Conservation (phyloP, 23 red algal species). For the Gracilaria vermiculophylla region DNA sequence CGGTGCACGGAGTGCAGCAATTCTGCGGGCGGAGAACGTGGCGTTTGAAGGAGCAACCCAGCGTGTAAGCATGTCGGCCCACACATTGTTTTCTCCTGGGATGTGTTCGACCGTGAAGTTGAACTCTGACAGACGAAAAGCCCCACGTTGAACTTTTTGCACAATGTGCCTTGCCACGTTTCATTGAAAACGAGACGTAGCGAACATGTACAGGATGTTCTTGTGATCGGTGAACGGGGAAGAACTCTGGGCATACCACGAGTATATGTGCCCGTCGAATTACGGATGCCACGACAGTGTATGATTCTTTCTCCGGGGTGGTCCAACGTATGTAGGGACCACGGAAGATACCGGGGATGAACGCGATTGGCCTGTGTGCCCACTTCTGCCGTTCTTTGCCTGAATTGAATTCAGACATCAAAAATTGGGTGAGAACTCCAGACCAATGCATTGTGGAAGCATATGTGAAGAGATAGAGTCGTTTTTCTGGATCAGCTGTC, state of each 20-base stretch:
- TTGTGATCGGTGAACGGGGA: constrained; percentile 3
- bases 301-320: neutral
- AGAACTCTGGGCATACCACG: neutral
- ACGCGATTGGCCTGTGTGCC: neutral
- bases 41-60: neutral
- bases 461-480: too few species aligned
- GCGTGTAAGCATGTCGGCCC: neutral
- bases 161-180: neutral
- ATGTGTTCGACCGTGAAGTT: constrained; percentile 3
- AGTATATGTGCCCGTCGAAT: neutral
- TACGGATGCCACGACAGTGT: neutral
- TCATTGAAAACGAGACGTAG: neutral
- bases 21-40: neutral
- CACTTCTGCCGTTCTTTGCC: neutral
- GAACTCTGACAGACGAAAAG: neutral
- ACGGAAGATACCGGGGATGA: neutral
- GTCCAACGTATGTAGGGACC: neutral
- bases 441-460: too few species aligned
- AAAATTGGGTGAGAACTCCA: constrained; percentile 33
- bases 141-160: neutral
- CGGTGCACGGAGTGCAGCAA: neutral
- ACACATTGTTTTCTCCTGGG: neutral
- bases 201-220: neutral
- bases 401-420: neutral
- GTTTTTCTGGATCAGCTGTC: too few species aligned